Evolutionary conservation across 345 rosid genomes (phyloP).

Genomic region (Populus alba): DNA sequence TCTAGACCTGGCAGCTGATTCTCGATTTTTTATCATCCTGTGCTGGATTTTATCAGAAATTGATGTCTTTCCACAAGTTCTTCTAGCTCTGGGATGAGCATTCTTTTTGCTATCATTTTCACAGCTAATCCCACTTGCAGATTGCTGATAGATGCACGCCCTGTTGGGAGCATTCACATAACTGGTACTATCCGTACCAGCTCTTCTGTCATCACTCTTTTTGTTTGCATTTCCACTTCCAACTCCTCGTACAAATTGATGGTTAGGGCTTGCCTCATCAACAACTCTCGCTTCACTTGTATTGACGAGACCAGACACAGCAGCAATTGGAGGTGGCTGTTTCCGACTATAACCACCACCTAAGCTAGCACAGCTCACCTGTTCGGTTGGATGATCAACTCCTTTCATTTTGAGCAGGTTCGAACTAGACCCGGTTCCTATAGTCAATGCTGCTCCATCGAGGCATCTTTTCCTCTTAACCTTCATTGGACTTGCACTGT

Average conservation of each 20-base stretch:
- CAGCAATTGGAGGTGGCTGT: neutral
- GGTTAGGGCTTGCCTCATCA: too few species aligned
- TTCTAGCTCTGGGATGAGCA: neutral
- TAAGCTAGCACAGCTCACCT: neutral
- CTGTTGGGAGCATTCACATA: neutral
- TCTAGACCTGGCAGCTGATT: constrained; percentile 42
- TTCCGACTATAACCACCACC: neutral
- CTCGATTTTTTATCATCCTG: constrained; percentile 29
- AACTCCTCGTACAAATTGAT: neutral
- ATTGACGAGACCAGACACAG: neutral
- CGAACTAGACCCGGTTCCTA: neutral
- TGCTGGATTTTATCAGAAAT: constrained; percentile 8
- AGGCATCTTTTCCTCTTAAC: neutral
- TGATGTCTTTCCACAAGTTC: neutral
- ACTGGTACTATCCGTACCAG: neutral
- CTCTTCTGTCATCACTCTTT: neutral
- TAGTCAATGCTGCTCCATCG: neutral
- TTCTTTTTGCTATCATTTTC: neutral
- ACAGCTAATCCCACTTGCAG: neutral
- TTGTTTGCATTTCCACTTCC: neutral
- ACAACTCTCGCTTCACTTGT: neutral
- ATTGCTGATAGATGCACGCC: neutral
- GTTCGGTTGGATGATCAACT: too few species aligned
- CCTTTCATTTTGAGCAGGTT: too few species aligned
- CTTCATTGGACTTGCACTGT: neutral